These are phyloP conservation scores for Blastobotrys malaysiensis DNA, from an alignment of 1,139 yeast genomes.

Conservation along the genomic window DNA sequence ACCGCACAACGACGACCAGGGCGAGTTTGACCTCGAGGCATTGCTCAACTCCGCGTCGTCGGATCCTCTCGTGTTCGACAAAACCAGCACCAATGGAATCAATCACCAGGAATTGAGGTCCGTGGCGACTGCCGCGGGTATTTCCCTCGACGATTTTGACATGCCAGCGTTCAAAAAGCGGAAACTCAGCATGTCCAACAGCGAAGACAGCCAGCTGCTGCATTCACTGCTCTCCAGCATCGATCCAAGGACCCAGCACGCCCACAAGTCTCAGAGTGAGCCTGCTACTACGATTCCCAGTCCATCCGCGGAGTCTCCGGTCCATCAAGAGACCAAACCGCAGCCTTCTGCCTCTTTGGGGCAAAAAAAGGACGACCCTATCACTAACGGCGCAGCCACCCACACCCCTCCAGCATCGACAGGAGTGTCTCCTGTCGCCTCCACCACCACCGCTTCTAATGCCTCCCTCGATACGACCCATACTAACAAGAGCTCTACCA, in stretches of 20 bases:
- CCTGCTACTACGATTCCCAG: slow-evolving; percentile 8
- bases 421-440: not conserved
- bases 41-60: slow-evolving; percentile 2
- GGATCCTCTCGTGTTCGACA: not conserved
- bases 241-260: not conserved
- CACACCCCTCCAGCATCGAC: slow-evolving; percentile 1
- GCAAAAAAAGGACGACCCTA: not conserved
- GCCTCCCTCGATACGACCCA: not conserved
- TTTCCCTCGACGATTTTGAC: not conserved
- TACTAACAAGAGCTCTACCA: not conserved
- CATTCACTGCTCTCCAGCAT: not conserved
- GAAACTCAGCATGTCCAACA: not conserved
- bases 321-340: not conserved
- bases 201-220: not conserved
- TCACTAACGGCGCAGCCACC: not conserved
- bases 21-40: slow-evolving; percentile 9
- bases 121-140: not conserved
- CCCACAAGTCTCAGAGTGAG: slow-evolving; percentile 5
- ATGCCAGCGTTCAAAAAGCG: not conserved
- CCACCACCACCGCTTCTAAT: not conserved
- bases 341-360: too few relatives aligned
- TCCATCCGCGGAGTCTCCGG: not conserved
- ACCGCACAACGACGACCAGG: not conserved
- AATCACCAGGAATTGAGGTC: not conserved
- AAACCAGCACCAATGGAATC: not conserved